Evolutionary conservation across 148 eudicot species (phyloP), one percentile per base, ranked within the genome.

Genomic region (Arctostaphylos glauca): DNA sequence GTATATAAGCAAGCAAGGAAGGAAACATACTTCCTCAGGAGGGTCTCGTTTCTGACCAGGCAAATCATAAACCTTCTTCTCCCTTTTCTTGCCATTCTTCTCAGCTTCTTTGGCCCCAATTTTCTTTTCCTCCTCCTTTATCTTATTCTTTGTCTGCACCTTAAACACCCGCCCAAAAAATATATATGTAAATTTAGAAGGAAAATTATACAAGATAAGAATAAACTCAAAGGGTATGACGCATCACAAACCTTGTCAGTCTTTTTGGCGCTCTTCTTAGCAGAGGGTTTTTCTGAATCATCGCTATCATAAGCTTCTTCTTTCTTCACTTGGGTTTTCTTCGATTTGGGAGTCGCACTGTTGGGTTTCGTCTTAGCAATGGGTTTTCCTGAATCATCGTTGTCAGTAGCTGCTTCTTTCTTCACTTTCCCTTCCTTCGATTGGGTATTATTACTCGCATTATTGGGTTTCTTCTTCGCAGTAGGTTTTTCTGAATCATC

Each of bases 1-100:
- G 41, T 16, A 77, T 18, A 77, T 55, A 56, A 77, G 47, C 46
- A 6, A 54, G 19, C 72, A 60, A 60, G 7, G 38, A 48, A 54
- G n/a, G 3, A 55, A 85, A 64, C 73, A 59, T 86, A 94, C 98
- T 88, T 94, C 93, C 84, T 89, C 93, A 75, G 98, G 97, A 83
- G 93, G 90, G 81, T 95, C 98, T 67, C 97, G 89, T 85, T 92
- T 93, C 89, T 95, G 97, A 44, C 98, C 98, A 56, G 94, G 98
- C 87, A 95, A 89, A 88, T 87, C 91, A 81, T 84, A 95, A 77
- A 87, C 93, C 86, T 92, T 95, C 82, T 74, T 91, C 80, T 89
- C 92, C 84, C 88, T 92, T 82, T 90, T 92, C 87, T 88, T 92
- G 54, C 12, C 88, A 80, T 50, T 85, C 55, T 21, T 68, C 72